phyloP scores from a whole-genome alignment of 805 yeast genomes.

The Hanseniaspora singularis region DNA sequence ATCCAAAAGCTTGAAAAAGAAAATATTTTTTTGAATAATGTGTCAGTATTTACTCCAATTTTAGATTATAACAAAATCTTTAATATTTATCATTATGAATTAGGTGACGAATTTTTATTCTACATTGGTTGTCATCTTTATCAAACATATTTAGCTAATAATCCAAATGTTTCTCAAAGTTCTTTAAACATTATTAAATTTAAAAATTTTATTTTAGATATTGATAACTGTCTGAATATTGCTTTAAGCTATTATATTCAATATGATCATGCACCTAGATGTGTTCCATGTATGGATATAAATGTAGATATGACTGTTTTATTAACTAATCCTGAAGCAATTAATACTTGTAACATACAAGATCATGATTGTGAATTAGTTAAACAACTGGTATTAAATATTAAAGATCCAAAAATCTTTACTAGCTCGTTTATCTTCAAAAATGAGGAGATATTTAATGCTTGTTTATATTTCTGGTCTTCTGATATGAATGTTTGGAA shows the following conservation, averaged over 20 bases:
- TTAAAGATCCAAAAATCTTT: slow-evolving; percentile 1
- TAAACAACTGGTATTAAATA: not conserved
- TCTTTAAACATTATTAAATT: not conserved
- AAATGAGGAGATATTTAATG: not conserved
- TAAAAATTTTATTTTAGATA: not conserved
- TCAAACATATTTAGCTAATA: slow-evolving; percentile 7
- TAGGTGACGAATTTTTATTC: slow-evolving; percentile 13
- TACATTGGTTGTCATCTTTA: slow-evolving; percentile 12
- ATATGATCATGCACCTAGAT: slow-evolving; percentile 7
- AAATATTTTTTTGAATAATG: not conserved
- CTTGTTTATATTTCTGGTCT: slow-evolving; percentile 13
- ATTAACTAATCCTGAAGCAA: not conserved
- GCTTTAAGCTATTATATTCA: slow-evolving; percentile 13
- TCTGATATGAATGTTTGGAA: slow-evolving; percentile 15
- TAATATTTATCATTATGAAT: slow-evolving; percentile 3
- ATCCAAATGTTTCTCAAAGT: not conserved
- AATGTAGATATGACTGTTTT: slow-evolving; percentile 1
- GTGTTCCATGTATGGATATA: not conserved
- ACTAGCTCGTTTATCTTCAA: slow-evolving; percentile 3
- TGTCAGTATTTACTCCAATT: slow-evolving; percentile 9
- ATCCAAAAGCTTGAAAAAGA: not conserved
- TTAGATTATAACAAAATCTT: slow-evolving; percentile 12
- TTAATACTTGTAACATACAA: not conserved
- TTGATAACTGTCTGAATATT: slow-evolving; percentile 5
- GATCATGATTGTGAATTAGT: slow-evolving; percentile 7